A percentile compares a stretch with the other conserved stretches of the same genome.
phyloP scores from a whole-genome alignment of 495 filamentous ascomycete genomes.

The Chaetomium fimeti region DNA sequence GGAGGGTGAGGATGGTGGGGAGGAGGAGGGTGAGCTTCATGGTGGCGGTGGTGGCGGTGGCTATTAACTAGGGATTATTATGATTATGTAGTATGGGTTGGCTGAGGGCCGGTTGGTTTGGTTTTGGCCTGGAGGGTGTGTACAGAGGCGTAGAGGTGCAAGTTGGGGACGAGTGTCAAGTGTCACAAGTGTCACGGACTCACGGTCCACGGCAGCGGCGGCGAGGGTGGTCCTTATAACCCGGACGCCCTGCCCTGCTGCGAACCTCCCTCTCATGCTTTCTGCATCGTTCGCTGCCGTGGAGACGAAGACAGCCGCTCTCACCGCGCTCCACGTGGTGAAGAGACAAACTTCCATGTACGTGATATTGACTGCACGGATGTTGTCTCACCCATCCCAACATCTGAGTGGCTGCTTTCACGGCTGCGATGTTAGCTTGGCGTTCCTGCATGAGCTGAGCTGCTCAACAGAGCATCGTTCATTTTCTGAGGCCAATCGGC shows the following conservation, averaged over 20 bases:
- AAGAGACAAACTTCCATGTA: too few relatives aligned
- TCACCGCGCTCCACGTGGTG: not conserved
- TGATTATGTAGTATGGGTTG: not conserved
- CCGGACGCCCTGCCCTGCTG: not conserved
- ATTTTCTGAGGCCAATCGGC: not conserved
- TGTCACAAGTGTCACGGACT: too few relatives aligned
- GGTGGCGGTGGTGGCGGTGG: not conserved
- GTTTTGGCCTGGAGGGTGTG: not conserved
- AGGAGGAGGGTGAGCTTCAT: constrained; percentile 6
- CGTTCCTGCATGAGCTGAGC: constrained; percentile 16
- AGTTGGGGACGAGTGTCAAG: too few relatives aligned
- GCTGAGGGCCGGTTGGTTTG: not conserved
- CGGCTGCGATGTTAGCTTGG: not conserved
- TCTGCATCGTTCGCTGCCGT: not conserved
- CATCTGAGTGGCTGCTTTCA: not conserved
- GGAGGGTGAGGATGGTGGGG: not conserved
- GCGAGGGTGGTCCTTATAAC: not conserved
- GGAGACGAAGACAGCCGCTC: not conserved
- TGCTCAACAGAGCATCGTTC: not conserved
- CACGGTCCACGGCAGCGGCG: not conserved
- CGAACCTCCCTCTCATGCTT: not conserved
- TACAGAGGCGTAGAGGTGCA: too few relatives aligned
- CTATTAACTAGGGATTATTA: not conserved
- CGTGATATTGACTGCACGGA: not conserved
- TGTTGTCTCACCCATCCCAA: not conserved